Base-by-base conservation (phyloP, 2,329 filamentous ascomycete species). In the Aspergillus terreus region DNA sequence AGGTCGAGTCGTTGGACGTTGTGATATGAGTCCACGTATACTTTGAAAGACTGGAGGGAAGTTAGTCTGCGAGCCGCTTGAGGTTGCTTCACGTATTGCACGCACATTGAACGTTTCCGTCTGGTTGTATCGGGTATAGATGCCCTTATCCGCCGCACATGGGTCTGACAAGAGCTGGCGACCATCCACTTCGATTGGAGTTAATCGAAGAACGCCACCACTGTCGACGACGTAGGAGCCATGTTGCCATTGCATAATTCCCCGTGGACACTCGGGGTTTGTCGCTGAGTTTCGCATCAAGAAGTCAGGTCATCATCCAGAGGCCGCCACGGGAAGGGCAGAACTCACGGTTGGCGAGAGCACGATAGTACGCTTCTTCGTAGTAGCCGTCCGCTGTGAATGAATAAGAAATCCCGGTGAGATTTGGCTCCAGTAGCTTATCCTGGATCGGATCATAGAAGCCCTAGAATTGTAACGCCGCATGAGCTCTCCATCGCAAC, bases 161-260 rank as follows among this genome's bases (percentile, higher is more conserved):
- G 85, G 85, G 52, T 84, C 75, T 2, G 84, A 88, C 50, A 81
- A 71, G 23, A 88, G 68, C 71, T 88, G 84, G 51, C 86, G 78
- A 15, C 86, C 86, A 63, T 90, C 86, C 2, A 83, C 79, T 17
- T 74, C 75, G 58, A 88, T 82, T 4, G 86, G 86, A 5, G 70
- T 77, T 46, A 88, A 71, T 5, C 69, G 68, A 21, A 90, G 69
- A 4, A 80, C 83, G 40, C 83, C 82, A 61, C 87, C 80, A 17
- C 71, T 60, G 41, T 77, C 72, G 58, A 83, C 72, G 4, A 73
- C 71, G 65, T 82, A 87, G 49, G 69, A 82, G 40, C 86, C 86
- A 64, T 90, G 86, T 65, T 90, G 86, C 78, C 82, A 90, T 71
- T 88, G 85, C 75, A 89, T 82, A 44, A 88, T 79, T 7, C 80